Base-by-base conservation (phyloP, 306 rosid genomes). In the Trifolium pratense region DNA sequence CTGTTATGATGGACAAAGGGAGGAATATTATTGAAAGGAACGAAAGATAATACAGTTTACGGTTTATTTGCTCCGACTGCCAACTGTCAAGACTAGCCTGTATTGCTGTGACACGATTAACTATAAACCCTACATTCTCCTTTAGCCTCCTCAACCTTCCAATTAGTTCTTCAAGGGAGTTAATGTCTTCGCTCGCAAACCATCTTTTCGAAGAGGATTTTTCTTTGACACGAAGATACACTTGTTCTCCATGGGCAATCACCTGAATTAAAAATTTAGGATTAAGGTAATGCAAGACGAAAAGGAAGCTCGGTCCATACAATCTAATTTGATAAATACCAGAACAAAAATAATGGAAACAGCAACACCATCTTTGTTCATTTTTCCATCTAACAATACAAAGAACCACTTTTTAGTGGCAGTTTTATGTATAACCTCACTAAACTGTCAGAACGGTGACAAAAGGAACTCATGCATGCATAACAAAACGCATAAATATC, bases 21-120 rank as follows among this genome's bases (percentile, higher is more conserved):
- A 94, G 96, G 89, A 94, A 94, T 63, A 91, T 61, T 71, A 94
- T 89, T 0, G 99, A 94, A 59, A 91, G 95, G 85, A 94, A 94
- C 0, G 96, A 94, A 20, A 94, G 91, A 75, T 89, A 94, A 79
- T 94, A 94, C 12, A 94, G 92, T 69, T 94, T 94, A 84, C 80
- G 82, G 86, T 94, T 94, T 76, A 94, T 91, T 84, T 94, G 96
- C 79, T 91, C 99, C 0, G 96, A 81, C 64, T 94, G 97, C 99
- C 96, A 94, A 76, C 93, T 94, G 78, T 91, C 99, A 57, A 94
- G 91, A 79, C 97, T 87, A 7, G 99, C 90, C 74, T 94, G 99
- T 48, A 91, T 89, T 52, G 97, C 96, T 0, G 90, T 91, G 69
- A 91, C 91, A 16, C 97, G 97, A 59, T 87, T 94, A 23, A 92